Evolutionary conservation across 2,329 filamentous ascomycete genomes (phyloP).

Genomic region (Colletotrichum sp.): DNA sequence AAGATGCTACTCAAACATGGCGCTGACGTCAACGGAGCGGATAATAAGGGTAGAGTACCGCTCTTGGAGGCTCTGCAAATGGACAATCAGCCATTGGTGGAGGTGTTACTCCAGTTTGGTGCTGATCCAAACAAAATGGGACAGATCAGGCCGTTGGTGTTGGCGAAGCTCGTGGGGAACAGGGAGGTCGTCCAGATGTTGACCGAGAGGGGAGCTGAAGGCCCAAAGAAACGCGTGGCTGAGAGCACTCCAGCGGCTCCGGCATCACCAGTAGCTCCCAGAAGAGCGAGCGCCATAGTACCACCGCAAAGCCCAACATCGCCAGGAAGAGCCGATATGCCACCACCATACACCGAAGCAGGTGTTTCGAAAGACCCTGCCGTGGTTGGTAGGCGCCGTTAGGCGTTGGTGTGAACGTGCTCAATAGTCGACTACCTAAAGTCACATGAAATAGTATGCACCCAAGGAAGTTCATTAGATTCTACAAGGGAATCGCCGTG

Average conservation of each 20-base stretch:
- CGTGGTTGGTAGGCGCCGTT: background rate
- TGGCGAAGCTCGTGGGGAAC: constrained; percentile 4
- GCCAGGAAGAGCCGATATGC: background rate
- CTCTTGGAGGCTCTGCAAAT: constrained; percentile 29
- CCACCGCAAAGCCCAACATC: background rate
- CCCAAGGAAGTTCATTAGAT: background rate
- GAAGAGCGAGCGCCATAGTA: background rate
- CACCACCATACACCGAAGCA: background rate
- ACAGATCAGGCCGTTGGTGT: background rate
- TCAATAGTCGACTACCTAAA: background rate
- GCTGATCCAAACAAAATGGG: constrained; percentile 23
- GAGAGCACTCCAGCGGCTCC: background rate
- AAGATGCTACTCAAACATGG: constrained; percentile 34
- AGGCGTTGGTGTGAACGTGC: background rate
- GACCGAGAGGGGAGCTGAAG: constrained; percentile 8
- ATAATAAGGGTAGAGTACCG: constrained; percentile 13
- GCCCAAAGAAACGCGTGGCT: background rate
- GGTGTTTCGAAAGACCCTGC: background rate
- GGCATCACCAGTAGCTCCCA: background rate
- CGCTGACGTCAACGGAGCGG: constrained; percentile 33
- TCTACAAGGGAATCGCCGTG: background rate
- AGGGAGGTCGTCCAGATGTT: constrained; percentile 7
- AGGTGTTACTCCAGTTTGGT: constrained; percentile 16
- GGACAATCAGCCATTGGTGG: background rate
- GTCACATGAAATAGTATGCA: background rate